Conservation (phyloP, 164 flowering plant genomes). For the Stephania cephalantha region DNA sequence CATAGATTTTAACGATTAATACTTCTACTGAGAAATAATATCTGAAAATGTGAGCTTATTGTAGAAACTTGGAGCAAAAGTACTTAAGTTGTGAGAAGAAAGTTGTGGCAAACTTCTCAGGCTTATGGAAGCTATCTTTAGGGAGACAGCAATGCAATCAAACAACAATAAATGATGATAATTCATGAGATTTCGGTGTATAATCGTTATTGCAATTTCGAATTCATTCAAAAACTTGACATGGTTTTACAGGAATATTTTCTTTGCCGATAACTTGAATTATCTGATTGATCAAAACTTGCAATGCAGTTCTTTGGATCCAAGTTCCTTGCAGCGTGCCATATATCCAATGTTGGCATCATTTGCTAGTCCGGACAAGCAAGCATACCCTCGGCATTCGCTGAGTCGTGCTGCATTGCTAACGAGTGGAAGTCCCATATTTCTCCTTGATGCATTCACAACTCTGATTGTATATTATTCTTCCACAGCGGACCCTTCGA, state of each 20-base stretch:
- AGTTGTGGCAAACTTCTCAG: no score
- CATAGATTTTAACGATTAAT: background rate
- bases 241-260: background rate
- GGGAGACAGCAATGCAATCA: no score
- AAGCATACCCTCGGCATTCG: constrained; percentile 98
- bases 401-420: constrained; percentile 92
- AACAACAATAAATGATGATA: background rate
- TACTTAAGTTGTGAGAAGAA: no score
- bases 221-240: background rate
- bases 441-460: constrained; percentile 93
- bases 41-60: no score
- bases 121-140: no score
- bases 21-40: background rate
- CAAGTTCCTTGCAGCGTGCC: constrained; percentile 85
- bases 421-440: constrained; percentile 95
- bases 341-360: constrained; percentile 81
- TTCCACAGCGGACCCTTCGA: constrained; percentile 79
- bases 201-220: background rate
- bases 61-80: no score
- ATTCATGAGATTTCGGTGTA: background rate
- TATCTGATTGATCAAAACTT: constrained; percentile 13
- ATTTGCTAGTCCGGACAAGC: constrained; percentile 78
- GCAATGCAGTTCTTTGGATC: constrained; percentile 83
- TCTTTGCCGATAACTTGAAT: constrained; percentile 6
- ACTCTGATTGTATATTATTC: constrained; percentile 88